Conservation (phyloP, 192 early-diverging fungal genomes). For the Blastocladiella britannica region DNA sequence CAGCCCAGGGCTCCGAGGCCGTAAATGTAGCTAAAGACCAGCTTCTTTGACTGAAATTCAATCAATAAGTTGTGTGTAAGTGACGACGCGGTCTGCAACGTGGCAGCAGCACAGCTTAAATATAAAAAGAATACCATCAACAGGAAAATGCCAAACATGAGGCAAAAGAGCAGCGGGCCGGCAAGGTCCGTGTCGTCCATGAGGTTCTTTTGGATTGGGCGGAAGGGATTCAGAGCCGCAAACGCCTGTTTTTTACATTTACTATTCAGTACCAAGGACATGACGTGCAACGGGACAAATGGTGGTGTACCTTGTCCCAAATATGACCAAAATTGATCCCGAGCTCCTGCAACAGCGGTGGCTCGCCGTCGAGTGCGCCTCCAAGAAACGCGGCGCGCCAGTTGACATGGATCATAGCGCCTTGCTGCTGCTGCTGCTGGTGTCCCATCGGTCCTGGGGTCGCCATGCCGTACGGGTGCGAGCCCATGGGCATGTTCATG, state of each 20-base stretch:
- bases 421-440: not conserved
- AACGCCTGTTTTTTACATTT: conserved; percentile 24
- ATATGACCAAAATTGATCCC: conserved; percentile 90
- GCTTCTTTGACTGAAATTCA: conserved; percentile 55
- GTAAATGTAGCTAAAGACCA: conserved; percentile 95
- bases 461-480: too few species aligned
- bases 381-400: conserved; percentile 69
- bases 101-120: conserved; percentile 4
- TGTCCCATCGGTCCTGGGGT: not conserved
- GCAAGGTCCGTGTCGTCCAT: conserved; percentile 94
- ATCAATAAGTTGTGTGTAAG: conserved; percentile 3
- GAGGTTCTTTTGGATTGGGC: conserved; percentile 50
- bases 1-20: conserved; percentile 79
- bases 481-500: too few species aligned
- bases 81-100: too few species aligned
- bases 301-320: conserved; percentile 43
- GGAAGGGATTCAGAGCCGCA: conserved; percentile 68
- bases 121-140: conserved; percentile 36
- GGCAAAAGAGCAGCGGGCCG: conserved; percentile 77
- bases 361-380: conserved; percentile 78
- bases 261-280: not conserved
- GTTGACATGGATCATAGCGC: conserved; percentile 4
- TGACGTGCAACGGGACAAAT: not conserved
- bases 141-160: conserved; percentile 76
- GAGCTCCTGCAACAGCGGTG: conserved; percentile 84